Evolutionary conservation across 2,329 filamentous ascomycete species (phyloP), one percentile per base, ranked within the genome.

Genomic region (Aspergillus awamori): DNA sequence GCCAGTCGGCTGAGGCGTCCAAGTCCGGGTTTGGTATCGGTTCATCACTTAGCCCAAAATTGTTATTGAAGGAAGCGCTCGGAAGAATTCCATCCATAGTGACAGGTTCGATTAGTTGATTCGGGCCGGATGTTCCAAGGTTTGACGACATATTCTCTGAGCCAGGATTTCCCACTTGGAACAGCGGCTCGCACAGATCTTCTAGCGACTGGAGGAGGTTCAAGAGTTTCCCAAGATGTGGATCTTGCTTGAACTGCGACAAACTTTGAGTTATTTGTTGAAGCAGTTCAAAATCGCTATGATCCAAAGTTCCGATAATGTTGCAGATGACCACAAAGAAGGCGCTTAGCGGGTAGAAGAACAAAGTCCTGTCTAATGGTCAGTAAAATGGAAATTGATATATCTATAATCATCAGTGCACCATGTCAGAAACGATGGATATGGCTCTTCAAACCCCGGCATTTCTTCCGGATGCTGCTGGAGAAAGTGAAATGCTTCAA

Each of bases 361-460:
- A 54, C 8, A 63, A 17, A 13, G 58, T 63, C 61, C 58, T 63
- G 17, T 38, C 2, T 39, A 6, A 2, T 26, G 1, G 26, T 59
- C 5, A 59, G 43, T 4, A 51, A 51, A 22, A 26, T 26, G 8
- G 6, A 26, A 45, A 33, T 10, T 4, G 2, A 17, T 10, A 30
- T 1, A 15, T 6, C 10, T 10, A 30, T 26, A 6, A 13, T 0
- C 4, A 11, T 30, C 28, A 22, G n/a, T 63, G 43, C 8, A 69
- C 66, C 65, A 69, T 61, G 60, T 67, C 39, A 66, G 17, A 30
- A 66, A 65, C 1, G 61, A 62, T 8, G 65, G 65, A 15, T 60
- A 63, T 6, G 65, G 61, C 30, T 65, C 59, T 15, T 58, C 59
- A n/a, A 62, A 59, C n/a, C 58, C 60, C 1, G 57, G 38, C 54